phyloP scores from a whole-genome alignment of 2,329 filamentous ascomycete species.

The Leptographium lundbergii region DNA sequence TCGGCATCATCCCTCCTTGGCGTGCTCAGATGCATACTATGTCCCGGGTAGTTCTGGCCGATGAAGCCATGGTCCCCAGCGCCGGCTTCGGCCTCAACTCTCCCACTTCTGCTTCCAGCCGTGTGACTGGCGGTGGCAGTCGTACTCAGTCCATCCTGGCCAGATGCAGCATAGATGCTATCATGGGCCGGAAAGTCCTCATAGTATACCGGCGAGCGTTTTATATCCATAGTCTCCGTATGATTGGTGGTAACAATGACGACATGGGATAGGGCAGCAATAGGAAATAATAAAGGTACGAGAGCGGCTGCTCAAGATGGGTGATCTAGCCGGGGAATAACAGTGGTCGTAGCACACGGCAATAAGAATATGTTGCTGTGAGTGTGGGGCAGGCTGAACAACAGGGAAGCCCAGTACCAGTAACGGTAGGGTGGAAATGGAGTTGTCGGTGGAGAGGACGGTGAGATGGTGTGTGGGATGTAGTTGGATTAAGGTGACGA shows the following conservation, averaged over 20 bases:
- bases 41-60: neutral
- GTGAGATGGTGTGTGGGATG: neutral
- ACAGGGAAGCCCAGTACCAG: neutral
- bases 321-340: neutral
- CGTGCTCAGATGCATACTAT: conserved; percentile 2
- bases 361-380: neutral
- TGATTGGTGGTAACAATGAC: neutral
- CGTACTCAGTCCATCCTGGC: neutral
- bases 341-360: neutral
- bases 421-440: neutral
- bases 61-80: neutral
- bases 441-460: neutral
- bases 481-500: neutral
- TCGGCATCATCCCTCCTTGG: conserved; percentile 4
- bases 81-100: neutral
- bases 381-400: neutral
- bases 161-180: conserved; percentile 5
- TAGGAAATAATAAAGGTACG: neutral
- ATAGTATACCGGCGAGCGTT: conserved; percentile 7
- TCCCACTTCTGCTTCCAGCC: neutral
- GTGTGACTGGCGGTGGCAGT: neutral
- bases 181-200: conserved; percentile 5
- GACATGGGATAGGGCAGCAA: conserved; percentile 4
- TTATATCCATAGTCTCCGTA: conserved; percentile 9
- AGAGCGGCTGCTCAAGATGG: neutral